Evolutionary conservation across 257 asterid species (phyloP).

Genomic region (Scutellaria barbata): DNA sequence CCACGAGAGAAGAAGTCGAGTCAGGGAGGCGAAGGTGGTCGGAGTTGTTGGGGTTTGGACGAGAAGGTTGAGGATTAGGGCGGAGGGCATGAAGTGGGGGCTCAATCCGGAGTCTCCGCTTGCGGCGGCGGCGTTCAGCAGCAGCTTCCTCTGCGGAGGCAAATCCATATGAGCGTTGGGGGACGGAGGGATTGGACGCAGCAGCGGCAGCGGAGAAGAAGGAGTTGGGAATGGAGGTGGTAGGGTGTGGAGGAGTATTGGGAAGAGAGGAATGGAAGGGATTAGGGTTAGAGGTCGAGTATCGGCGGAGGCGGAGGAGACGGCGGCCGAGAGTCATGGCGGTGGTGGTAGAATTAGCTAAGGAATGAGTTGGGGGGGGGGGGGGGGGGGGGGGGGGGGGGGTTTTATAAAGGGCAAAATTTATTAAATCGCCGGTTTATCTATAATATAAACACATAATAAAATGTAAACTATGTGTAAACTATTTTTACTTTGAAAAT

Average conservation of each 20-base stretch:
- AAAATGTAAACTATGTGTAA: too few species aligned
- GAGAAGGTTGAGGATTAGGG: conserved; percentile 50
- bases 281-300: conserved; percentile 33
- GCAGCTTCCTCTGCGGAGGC: conserved; percentile 93
- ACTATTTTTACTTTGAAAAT: too few species aligned
- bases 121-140: conserved; percentile 85
- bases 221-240: conserved; percentile 38
- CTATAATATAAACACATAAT: too few species aligned
- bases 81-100: conserved; percentile 85
- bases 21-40: conserved; percentile 74
- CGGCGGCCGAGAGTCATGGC: conserved; percentile 48
- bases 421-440: too few species aligned
- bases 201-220: conserved; percentile 28
- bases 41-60: conserved; percentile 38
- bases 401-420: too few species aligned
- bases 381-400: too few species aligned
- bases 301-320: conserved; percentile 59
- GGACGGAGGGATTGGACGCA: conserved; percentile 23
- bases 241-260: conserved; percentile 16
- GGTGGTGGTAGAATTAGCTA: conserved; percentile 2
- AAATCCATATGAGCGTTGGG: conserved; percentile 60
- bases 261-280: conserved; percentile 43
- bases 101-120: conserved; percentile 86
- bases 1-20: conserved; percentile 72
- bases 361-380: too few species aligned